Conservation (phyloP, 1,284 basidiomycete genomes). For the Cystobasidium pallidum region DNA sequence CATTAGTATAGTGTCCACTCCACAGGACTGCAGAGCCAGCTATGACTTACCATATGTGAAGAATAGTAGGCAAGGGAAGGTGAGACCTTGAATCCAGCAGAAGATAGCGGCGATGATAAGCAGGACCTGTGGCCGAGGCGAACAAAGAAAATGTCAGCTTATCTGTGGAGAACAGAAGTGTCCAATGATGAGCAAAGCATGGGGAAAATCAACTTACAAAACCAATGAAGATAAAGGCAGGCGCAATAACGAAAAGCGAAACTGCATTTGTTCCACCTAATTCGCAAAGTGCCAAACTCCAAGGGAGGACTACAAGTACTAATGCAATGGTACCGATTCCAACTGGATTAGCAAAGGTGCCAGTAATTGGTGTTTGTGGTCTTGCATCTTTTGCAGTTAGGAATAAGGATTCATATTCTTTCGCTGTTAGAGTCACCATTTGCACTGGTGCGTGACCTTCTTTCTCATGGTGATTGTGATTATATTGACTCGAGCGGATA, state of each 20-base stretch:
- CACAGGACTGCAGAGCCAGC: too few species aligned
- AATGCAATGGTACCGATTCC: constrained; percentile 23
- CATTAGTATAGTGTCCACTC: too few species aligned
- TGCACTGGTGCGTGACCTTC: too few species aligned
- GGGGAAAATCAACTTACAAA: constrained; percentile 2
- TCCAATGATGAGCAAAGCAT: too few species aligned
- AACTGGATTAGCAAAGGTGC: constrained; percentile 22
- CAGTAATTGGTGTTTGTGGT: not conserved
- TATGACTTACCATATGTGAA: constrained; percentile 21
- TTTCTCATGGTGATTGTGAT: too few species aligned
- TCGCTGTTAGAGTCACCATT: not conserved
- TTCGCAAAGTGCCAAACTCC: constrained; percentile 18
- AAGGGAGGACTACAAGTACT: not conserved
- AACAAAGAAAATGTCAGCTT: too few species aligned
- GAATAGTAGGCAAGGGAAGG: constrained; percentile 22
- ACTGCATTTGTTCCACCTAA: constrained; percentile 25
- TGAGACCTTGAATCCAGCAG: constrained; percentile 27
- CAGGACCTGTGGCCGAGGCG: not conserved
- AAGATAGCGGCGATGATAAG: constrained; percentile 22
- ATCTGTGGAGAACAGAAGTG: too few species aligned
- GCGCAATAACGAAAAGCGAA: constrained; percentile 23
- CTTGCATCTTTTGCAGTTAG: not conserved
- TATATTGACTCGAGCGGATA: too few species aligned
- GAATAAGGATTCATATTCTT: constrained; percentile 5
- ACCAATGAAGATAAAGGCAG: constrained; percentile 24